Evolutionary conservation across 1,284 basidiomycete genomes (phyloP).

Genomic region (Mycena sp.): DNA sequence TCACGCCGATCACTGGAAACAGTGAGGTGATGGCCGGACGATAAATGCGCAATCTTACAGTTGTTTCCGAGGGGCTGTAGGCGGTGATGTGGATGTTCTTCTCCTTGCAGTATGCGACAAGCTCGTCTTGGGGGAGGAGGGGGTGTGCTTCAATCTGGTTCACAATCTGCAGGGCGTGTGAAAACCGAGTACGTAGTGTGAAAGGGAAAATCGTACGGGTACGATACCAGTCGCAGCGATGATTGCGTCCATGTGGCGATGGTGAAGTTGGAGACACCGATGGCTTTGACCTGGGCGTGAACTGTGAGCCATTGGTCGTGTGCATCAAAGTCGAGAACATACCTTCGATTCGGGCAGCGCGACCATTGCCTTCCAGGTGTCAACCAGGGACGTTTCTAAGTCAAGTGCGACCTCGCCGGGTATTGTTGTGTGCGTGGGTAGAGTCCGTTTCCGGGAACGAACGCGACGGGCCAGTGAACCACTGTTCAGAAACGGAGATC

Average conservation of each 20-base stretch:
- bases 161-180: conserved; percentile 42
- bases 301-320: not conserved
- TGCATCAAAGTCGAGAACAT: not conserved
- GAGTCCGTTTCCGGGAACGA: conserved; percentile 69
- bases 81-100: conserved; percentile 86
- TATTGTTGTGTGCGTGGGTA: conserved; percentile 60
- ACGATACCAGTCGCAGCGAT: conserved; percentile 80
- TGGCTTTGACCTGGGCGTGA: conserved; percentile 59
- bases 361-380: conserved; percentile 88
- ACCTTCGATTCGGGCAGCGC: conserved; percentile 33
- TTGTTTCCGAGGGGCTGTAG: conserved; percentile 88
- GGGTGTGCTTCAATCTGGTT: conserved; percentile 93
- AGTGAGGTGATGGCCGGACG: not conserved
- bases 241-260: conserved; percentile 74
- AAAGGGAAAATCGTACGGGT: conserved; percentile 47
- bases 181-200: too few relatives aligned
- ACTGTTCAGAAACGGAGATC: conserved; percentile 52
- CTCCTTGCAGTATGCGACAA: conserved; percentile 73
- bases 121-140: conserved; percentile 74
- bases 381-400: conserved; percentile 66
- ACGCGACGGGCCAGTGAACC: conserved; percentile 90
- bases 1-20: conserved; percentile 59
- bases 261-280: conserved; percentile 88
- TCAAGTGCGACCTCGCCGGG: conserved; percentile 66
- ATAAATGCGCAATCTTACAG: conserved; percentile 43